Conservation (phyloP, 495 filamentous ascomycete genomes). For the Podospora appendiculata region DNA sequence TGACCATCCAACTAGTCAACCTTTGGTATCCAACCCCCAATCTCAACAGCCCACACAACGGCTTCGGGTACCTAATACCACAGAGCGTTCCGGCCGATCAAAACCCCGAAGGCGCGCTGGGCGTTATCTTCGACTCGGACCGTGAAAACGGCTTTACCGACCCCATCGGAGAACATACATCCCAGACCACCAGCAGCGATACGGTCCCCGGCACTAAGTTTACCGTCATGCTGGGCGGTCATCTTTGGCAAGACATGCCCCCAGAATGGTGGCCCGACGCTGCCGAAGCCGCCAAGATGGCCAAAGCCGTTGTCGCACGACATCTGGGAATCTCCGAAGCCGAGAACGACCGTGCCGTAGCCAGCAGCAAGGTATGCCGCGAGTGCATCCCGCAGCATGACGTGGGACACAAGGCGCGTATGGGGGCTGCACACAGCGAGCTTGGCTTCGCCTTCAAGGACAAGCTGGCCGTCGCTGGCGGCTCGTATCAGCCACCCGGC, state of each 20-base stretch:
- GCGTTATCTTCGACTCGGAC: conserved; percentile 85
- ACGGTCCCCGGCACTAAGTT: conserved; percentile 70
- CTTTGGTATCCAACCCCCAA: conserved; percentile 65
- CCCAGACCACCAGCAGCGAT: conserved; percentile 5
- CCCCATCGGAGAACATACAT: not conserved
- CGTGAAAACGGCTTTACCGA: conserved; percentile 30
- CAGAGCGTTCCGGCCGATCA: conserved; percentile 59
- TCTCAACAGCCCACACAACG: conserved; percentile 51
- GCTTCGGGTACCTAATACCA: conserved; percentile 85
- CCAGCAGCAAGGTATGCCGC: conserved; percentile 54
- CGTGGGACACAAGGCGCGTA: conserved; percentile 62
- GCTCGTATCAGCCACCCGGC: conserved; percentile 53
- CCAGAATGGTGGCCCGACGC: conserved; percentile 47
- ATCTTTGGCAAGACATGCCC: conserved; percentile 68
- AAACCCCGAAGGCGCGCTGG: conserved; percentile 80
- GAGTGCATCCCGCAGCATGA: conserved; percentile 87
- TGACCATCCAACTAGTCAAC: conserved; percentile 87
- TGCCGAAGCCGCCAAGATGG: conserved; percentile 58
- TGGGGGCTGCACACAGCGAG: conserved; percentile 49
- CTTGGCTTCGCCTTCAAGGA: conserved; percentile 52
- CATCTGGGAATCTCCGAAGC: conserved; percentile 58
- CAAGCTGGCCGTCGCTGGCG: conserved; percentile 67
- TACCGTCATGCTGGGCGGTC: conserved; percentile 92
- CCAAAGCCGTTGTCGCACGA: conserved; percentile 55
- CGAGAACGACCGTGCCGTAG: conserved; percentile 43